phyloP scores from a whole-genome alignment of 768 basidiomycete genomes.

The Paxillus rubicundulus region DNA sequence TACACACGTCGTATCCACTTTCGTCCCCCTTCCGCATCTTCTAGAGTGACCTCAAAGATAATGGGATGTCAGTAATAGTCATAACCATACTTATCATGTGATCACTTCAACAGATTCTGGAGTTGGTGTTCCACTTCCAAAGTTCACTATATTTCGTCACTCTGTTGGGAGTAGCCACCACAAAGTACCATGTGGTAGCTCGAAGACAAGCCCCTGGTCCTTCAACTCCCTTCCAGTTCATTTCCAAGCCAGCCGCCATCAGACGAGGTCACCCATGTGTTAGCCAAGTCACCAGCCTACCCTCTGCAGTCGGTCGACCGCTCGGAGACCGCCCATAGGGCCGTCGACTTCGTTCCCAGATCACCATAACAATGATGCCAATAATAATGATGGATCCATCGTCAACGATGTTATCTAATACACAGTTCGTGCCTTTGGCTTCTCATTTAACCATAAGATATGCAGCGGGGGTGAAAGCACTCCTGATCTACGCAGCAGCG shows the following conservation, averaged over 20 bases:
- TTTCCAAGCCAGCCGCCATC: neutral
- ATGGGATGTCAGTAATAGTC: too few relatives aligned
- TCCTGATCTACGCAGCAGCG: neutral
- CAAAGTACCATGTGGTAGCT: too few relatives aligned
- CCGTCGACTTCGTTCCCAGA: slow-evolving; percentile 4
- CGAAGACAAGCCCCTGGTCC: neutral
- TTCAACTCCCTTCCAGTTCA: neutral
- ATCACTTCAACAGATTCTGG: too few relatives aligned
- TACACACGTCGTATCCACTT: too few relatives aligned
- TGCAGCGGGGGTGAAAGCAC: neutral
- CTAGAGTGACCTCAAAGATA: too few relatives aligned
- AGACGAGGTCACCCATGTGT: neutral
- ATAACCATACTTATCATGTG: too few relatives aligned
- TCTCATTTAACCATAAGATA: neutral
- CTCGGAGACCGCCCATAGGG: neutral
- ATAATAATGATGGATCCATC: neutral
- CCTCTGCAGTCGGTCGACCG: neutral
- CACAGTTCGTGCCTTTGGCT: neutral
- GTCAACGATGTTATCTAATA: neutral
- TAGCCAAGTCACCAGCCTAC: slow-evolving; percentile 2
- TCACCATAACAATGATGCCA: too few relatives aligned
- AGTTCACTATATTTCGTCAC: too few relatives aligned
- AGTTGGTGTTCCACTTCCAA: too few relatives aligned
- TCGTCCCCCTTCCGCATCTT: too few relatives aligned
- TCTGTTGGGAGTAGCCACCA: too few relatives aligned